Percentiles rank a stretch among this genome's conserved stretches.
Conservation (phyloP, 169 alveolate genomes). For the Plasmodium vinckei region DNA sequence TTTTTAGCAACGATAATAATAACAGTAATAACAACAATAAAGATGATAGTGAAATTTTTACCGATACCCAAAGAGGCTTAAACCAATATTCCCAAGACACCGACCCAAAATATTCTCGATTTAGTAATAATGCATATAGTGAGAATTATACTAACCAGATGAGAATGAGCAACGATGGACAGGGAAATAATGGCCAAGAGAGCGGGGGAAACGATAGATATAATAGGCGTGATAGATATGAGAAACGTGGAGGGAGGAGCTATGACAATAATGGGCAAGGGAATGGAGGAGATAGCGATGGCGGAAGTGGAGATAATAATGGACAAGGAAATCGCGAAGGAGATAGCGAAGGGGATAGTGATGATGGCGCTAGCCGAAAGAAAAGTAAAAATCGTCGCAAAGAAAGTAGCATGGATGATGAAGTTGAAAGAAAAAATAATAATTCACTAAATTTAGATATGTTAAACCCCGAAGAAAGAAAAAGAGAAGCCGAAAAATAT, state of each 20-base stretch:
- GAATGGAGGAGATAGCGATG: no score
- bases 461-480: constrained; percentile 72
- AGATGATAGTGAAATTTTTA: neutral
- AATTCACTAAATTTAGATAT: constrained; percentile 26
- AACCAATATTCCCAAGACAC: no score
- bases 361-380: neutral
- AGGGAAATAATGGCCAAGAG: neutral
- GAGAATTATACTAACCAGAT: constrained; percentile 15
- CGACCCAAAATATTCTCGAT: neutral
- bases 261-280: no score
- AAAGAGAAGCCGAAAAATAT: constrained; percentile 82
- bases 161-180: neutral
- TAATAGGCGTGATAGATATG: neutral
- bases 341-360: neutral
- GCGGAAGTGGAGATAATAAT: no score
- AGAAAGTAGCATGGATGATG: constrained; percentile 8
- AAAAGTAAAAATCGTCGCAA: neutral
- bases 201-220: neutral
- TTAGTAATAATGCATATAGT: constrained; percentile 10
- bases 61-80: no score
- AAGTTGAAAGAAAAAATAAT: constrained; percentile 26
- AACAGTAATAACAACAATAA: neutral
- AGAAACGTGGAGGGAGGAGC: no score
- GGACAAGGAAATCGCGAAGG: neutral
- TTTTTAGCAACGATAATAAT: neutral